These are phyloP conservation scores for Populus nigra DNA, from an alignment of 345 rosid species.

Conservation along the genomic window DNA sequence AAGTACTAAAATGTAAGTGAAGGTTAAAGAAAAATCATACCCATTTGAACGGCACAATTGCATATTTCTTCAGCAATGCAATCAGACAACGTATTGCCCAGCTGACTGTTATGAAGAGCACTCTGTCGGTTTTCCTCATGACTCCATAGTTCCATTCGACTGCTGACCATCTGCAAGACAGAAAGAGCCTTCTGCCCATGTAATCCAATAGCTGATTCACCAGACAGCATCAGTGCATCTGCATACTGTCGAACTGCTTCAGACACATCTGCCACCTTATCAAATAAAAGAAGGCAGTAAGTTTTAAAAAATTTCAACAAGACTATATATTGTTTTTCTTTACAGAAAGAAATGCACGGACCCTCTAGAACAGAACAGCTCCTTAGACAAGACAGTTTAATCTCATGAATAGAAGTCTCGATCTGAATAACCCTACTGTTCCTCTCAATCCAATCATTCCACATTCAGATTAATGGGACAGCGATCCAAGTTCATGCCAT, in stretches of 20 bases:
- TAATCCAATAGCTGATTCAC: slow-evolving; percentile 68
- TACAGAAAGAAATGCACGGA: neutral
- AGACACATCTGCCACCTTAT: slow-evolving; percentile 71
- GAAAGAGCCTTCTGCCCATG: slow-evolving; percentile 63
- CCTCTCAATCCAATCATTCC: neutral
- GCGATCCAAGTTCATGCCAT: neutral
- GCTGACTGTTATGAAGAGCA: slow-evolving; percentile 27
- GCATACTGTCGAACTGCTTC: slow-evolving; percentile 72
- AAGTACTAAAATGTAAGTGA: neutral
- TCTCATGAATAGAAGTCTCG: neutral
- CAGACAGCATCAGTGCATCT: slow-evolving; percentile 73
- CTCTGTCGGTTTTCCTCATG: slow-evolving; percentile 43
- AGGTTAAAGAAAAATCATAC: slow-evolving; percentile 20
- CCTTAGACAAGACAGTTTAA: neutral
- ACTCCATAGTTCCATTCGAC: slow-evolving; percentile 60
- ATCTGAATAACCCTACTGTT: neutral
- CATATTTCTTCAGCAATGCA: slow-evolving; percentile 69
- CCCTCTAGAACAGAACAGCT: neutral
- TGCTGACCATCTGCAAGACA: slow-evolving; percentile 53
- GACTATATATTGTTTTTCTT: neutral
- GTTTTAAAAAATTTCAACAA: neutral
- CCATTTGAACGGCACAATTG: slow-evolving; percentile 65
- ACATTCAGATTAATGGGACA: neutral
- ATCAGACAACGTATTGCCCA: slow-evolving; percentile 49
- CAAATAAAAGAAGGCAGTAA: slow-evolving; percentile 4